Evolutionary conservation across 2,329 filamentous ascomycete species (phyloP), one percentile per base, ranked within the genome.

Genomic region (Colletotrichum sp.): DNA sequence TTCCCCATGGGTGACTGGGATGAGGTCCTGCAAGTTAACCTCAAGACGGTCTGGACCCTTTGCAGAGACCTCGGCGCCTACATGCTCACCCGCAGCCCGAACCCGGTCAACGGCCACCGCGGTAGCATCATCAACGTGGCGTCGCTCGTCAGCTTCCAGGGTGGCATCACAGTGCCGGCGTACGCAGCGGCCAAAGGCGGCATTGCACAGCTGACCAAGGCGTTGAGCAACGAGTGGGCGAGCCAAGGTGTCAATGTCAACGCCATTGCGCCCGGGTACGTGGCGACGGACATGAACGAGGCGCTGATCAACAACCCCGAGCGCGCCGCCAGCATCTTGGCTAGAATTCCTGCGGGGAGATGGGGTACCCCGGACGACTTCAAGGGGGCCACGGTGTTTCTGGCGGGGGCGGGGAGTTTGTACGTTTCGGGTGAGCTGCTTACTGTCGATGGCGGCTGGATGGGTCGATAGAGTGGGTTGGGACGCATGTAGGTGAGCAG

Each of bases 231-330:
- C 82, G 95, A 98, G 86, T 98, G 96, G 96, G 92, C 93, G 0
- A 84, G 88, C n/a, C 90, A 92, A 80, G 95, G 95, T 3, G 90
- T 98, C 77, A 95, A 90, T 1, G 95, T 98, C 36, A 98, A 98
- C 83, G 95, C 94, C 8, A 95, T 98, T 81, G 95, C 95, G 6
- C 96, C 96, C 0, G 96, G 96, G 0, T 98, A 98, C 84, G 95
- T 98, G 79, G 94, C 91, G 63, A 98, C 96, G n/a, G 95, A 98
- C 76, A 98, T 98, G 96, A 98, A 98, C 83, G 90, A 89, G 79
- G 96, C 95, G 6, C 85, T 98, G 81, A 91, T 98, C 60, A 90
- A 92, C 68, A 92, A 98, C 84, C 84, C 90, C 80, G 91, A 90
- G 79, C 88, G 96, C 34, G 89, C 94, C 77, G 91, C 89, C 78